Conservation (phyloP, 768 basidiomycete genomes). For the Suillus subalutaceus region DNA sequence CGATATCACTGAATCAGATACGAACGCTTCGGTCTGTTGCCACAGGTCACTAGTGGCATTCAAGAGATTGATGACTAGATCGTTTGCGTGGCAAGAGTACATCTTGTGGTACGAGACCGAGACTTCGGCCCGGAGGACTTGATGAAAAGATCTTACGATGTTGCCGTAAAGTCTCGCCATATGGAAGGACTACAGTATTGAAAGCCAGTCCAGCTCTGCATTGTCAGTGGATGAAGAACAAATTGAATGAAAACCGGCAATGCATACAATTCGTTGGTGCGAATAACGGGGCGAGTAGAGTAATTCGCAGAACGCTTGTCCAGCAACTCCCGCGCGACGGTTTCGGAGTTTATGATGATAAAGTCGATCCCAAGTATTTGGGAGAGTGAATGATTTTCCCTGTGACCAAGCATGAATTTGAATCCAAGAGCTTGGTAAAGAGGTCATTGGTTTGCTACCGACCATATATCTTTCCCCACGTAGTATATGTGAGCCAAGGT, state of each 20-base stretch:
- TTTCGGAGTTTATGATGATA: slow-evolving; percentile 38
- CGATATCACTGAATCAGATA: too few relatives aligned
- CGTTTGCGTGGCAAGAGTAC: slow-evolving; percentile 22
- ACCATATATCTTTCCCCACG: slow-evolving; percentile 50
- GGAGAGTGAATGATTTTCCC: slow-evolving; percentile 35
- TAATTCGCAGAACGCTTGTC: slow-evolving; percentile 42
- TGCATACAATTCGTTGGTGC: slow-evolving; percentile 9
- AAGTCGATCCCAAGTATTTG: slow-evolving; percentile 29
- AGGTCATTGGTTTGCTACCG: slow-evolving; percentile 16
- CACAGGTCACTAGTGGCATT: slow-evolving; percentile 9
- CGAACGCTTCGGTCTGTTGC: slow-evolving; percentile 9
- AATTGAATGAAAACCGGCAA: neutral
- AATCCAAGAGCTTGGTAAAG: neutral
- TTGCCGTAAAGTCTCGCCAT: slow-evolving; percentile 21
- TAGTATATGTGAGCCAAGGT: slow-evolving; percentile 43
- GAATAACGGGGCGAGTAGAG: slow-evolving; percentile 36
- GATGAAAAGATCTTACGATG: slow-evolving; percentile 29
- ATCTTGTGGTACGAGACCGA: slow-evolving; percentile 15
- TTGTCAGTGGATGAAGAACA: neutral
- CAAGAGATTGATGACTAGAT: slow-evolving; percentile 23
- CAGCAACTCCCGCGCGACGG: slow-evolving; percentile 36
- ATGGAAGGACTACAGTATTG: slow-evolving; percentile 10
- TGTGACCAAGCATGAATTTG: neutral
- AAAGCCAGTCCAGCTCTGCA: slow-evolving; percentile 1
- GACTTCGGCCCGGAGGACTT: slow-evolving; percentile 25